Evolutionary conservation across 345 rosid species (phyloP), one percentile per base, ranked within the genome.

Genomic region (Pistacia vera): DNA sequence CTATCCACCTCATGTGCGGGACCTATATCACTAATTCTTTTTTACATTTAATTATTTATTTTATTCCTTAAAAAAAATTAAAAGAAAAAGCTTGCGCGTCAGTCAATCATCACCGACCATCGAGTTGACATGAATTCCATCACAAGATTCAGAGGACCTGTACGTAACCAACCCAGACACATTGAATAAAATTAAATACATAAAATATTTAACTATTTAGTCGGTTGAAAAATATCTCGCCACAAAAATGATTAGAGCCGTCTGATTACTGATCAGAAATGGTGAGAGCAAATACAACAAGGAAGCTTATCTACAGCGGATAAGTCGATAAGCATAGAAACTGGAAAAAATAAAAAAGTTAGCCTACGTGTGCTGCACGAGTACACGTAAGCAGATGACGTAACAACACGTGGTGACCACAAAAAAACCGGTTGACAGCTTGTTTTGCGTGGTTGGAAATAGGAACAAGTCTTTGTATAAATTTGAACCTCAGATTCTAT

Each of bases 331-430:
- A 8, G 55, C 35, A 52, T 11, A 33, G 25, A 2, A 55, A 18
- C 4, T 5, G 6, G 25, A 0, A 22, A 22, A 22, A 33, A 22
- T 0, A 38, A 18, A 57, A 55, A 8, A n/a, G 57, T 57, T 55
- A 22, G 72, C 16, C 25, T 44, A 67, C 69, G 68, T 70, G 68
- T 38, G 4, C 2, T 20, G 75, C 68, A 46, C 63, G 55, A 5
- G 16, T n/a, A 70, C 78, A 63, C 28, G 59, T 25, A 54, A 51
- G 58, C 25, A 22, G 25, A 22, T 22, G 25, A 22, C 25, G 25
- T 22, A 22, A 22, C 25, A 22, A 22, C 25, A 75, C 69, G 75
- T 49, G 70, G 36, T 35, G 16, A 18, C 74, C 57, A 1, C 3
- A 18, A 11, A 36, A 20, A 17, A 25, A 0, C 0, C 8, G 1